Evolutionary conservation across 768 basidiomycete genomes (phyloP).

Genomic region (Leccinellum rugosiceps): DNA sequence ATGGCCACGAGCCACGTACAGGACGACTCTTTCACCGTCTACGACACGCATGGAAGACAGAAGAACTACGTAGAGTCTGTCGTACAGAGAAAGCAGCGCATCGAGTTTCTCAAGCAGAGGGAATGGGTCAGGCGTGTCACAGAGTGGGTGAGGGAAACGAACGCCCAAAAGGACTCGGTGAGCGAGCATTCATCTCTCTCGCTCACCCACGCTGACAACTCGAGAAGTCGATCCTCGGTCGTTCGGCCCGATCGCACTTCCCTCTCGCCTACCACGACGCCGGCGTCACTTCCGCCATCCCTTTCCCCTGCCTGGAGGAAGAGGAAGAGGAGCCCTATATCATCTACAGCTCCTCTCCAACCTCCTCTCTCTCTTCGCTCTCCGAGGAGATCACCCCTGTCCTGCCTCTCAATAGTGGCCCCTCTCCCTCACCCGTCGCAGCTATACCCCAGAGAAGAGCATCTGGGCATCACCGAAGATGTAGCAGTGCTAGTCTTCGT

Average conservation of each 20-base stretch:
- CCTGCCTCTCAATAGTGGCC: slow-evolving; percentile 19
- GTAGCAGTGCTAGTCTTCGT: slow-evolving; percentile 31
- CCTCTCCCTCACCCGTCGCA: slow-evolving; percentile 8
- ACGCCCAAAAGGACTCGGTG: slow-evolving; percentile 25
- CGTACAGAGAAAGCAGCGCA: slow-evolving; percentile 47
- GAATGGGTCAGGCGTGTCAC: slow-evolving; percentile 42
- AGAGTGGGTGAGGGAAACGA: slow-evolving; percentile 36
- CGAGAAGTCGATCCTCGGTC: slow-evolving; percentile 21
- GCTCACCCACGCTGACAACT: not conserved
- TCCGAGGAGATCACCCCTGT: slow-evolving; percentile 28
- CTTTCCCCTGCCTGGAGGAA: slow-evolving; percentile 27
- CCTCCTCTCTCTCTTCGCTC: slow-evolving; percentile 31
- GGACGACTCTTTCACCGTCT: slow-evolving; percentile 25
- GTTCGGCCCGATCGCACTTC: slow-evolving; percentile 7
- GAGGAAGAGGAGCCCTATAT: slow-evolving; percentile 33
- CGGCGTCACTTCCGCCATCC: slow-evolving; percentile 17
- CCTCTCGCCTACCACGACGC: slow-evolving; percentile 11
- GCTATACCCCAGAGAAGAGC: slow-evolving; percentile 15
- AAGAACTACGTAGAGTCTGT: slow-evolving; percentile 42
- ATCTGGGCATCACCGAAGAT: slow-evolving; percentile 27
- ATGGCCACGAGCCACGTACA: slow-evolving; percentile 9
- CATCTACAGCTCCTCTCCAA: slow-evolving; percentile 34
- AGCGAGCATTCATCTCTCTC: not conserved
- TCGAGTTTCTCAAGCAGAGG: slow-evolving; percentile 48
- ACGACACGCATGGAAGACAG: slow-evolving; percentile 45